A percentile compares a stretch with the other conserved stretches of the same genome.
Conservation (phyloP, 345 rosid genomes). For the Erodium maritimum region DNA sequence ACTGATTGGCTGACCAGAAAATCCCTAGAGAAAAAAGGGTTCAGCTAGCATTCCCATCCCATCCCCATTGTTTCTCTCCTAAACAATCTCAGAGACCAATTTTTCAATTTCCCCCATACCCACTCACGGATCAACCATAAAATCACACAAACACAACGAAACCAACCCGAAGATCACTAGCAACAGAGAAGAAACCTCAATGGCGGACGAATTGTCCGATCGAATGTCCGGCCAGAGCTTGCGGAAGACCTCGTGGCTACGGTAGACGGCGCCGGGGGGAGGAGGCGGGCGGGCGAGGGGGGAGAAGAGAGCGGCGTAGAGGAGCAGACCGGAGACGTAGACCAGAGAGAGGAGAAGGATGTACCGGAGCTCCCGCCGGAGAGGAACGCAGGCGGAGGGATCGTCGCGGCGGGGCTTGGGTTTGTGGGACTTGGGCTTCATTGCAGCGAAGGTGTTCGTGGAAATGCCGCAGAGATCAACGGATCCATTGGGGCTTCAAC, state of each 20-base stretch:
- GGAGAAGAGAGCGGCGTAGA: conserved; percentile 80
- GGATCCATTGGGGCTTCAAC: too few species aligned
- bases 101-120: not conserved
- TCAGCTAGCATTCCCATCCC: not conserved
- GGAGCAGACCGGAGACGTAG: conserved; percentile 59
- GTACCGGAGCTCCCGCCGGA: conserved; percentile 54
- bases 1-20: not conserved
- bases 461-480: too few species aligned
- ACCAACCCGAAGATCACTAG: not conserved
- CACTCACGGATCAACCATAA: not conserved
- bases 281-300: conserved; percentile 33
- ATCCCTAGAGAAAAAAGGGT: not conserved
- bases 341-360: conserved; percentile 45
- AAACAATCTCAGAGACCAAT: too few species aligned
- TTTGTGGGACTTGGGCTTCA: too few species aligned
- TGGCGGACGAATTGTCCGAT: conserved; percentile 54
- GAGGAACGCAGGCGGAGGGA: conserved; percentile 22
- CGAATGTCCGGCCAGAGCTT: conserved; percentile 59
- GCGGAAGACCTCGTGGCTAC: conserved; percentile 59
- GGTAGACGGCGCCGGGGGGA: conserved; percentile 65
- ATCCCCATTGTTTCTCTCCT: not conserved
- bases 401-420: conserved; percentile 34
- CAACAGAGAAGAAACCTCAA: conserved; percentile 29
- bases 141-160: not conserved
- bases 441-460: too few species aligned